Conservation (phyloP, 2,329 filamentous ascomycete species). For the Calonectria montana region DNA sequence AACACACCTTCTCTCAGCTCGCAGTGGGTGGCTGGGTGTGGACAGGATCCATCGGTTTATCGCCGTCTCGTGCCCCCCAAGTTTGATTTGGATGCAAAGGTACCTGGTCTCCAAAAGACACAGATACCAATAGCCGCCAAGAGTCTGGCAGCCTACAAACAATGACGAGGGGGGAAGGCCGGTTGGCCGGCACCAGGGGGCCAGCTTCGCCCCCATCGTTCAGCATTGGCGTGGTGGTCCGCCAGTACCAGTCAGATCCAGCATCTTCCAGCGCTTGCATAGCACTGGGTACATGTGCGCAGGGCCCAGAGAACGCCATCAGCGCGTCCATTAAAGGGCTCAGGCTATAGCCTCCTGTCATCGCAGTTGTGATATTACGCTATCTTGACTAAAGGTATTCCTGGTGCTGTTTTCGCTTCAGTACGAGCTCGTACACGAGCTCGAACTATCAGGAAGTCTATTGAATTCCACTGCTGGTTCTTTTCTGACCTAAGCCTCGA, state of each 20-base stretch:
- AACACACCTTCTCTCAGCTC: neutral
- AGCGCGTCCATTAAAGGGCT: constrained; percentile 13
- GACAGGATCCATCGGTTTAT: constrained; percentile 16
- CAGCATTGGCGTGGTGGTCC: neutral
- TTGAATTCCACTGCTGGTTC: neutral
- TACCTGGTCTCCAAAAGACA: constrained; percentile 5
- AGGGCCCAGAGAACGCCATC: neutral
- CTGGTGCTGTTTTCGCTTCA: neutral
- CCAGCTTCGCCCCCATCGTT: constrained; percentile 6
- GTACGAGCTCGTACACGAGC: neutral
- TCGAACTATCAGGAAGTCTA: neutral
- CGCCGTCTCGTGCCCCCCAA: constrained; percentile 21
- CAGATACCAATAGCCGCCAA: constrained; percentile 9
- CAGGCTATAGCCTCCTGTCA: neutral
- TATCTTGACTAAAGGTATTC: neutral
- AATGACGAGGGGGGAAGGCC: constrained; percentile 7
- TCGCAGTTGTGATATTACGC: neutral
- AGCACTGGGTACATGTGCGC: neutral
- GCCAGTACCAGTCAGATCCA: constrained; percentile 7
- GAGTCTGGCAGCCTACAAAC: constrained; percentile 15
- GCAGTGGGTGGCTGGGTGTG: constrained; percentile 12
- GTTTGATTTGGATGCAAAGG: constrained; percentile 20
- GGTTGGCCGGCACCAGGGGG: constrained; percentile 22
- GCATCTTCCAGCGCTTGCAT: constrained; percentile 20
- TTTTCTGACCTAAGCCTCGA: neutral